phyloP scores from a whole-genome alignment of 305 asterid species.

The Striga hermonthica region DNA sequence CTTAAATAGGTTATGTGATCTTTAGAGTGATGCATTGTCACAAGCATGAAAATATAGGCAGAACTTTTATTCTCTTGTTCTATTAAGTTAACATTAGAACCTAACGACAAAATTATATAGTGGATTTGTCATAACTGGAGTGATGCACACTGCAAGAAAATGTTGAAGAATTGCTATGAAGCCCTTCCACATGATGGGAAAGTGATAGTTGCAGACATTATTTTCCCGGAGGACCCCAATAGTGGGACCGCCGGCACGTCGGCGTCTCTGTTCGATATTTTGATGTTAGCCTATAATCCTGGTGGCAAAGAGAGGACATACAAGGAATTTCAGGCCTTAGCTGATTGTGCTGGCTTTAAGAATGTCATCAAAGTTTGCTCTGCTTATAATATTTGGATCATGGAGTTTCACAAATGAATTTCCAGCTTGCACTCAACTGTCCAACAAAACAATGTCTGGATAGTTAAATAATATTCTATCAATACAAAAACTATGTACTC shows the following conservation, averaged over 20 bases:
- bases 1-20: too few species aligned
- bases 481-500: too few species aligned
- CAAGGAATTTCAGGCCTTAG: constrained; percentile 56
- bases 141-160: constrained; percentile 27
- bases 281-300: constrained; percentile 35
- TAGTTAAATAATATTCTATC: too few species aligned
- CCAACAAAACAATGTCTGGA: too few species aligned
- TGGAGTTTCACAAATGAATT: constrained; percentile 50
- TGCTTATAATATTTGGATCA: constrained; percentile 51
- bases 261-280: background rate
- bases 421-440: too few species aligned
- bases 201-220: constrained; percentile 36
- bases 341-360: constrained; percentile 48
- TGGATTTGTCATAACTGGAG: constrained; percentile 41
- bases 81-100: too few species aligned
- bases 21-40: too few species aligned
- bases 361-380: constrained; percentile 39
- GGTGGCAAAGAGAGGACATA: constrained; percentile 76
- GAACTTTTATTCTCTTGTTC: too few species aligned
- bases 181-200: constrained; percentile 43
- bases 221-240: constrained; percentile 29
- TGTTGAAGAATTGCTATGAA: constrained; percentile 35
- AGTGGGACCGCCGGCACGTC: background rate
- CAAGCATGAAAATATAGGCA: background rate
- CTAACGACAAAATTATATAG: background rate